These are phyloP conservation scores for Phytophthora citrophthora DNA, from an alignment of 352 stramenopile genomes.

Conservation along the genomic window DNA sequence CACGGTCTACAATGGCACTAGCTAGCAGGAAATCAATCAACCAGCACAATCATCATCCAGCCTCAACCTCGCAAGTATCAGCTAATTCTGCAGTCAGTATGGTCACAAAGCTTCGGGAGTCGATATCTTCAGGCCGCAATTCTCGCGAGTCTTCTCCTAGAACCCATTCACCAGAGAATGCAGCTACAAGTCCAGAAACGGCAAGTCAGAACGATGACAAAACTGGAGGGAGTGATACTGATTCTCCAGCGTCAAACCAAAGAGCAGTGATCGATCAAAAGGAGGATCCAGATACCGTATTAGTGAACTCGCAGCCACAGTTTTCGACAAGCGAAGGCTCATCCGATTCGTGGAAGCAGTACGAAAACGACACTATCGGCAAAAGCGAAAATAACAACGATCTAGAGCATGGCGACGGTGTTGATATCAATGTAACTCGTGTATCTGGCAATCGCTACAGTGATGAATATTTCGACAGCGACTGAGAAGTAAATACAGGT, in stretches of 20 bases:
- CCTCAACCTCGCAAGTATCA: slow-evolving; percentile 13
- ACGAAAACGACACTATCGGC: slow-evolving; percentile 29
- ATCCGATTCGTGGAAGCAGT: slow-evolving; percentile 36
- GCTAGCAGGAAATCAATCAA: slow-evolving; percentile 2
- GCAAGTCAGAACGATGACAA: background rate
- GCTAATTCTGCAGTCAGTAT: slow-evolving; percentile 40
- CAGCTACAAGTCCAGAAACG: background rate
- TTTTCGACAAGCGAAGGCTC: slow-evolving; percentile 4
- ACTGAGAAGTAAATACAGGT: slow-evolving; percentile 31
- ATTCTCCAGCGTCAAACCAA: slow-evolving; percentile 8
- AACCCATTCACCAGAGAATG: background rate
- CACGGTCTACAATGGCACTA: background rate
- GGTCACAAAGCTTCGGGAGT: slow-evolving; percentile 60
- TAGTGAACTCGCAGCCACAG: background rate
- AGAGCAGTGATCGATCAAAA: background rate
- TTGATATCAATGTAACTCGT: slow-evolving; percentile 5
- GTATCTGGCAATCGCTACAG: slow-evolving; percentile 47
- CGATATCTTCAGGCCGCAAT: slow-evolving; percentile 47
- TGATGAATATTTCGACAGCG: slow-evolving; percentile 63
- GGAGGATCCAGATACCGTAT: too few relatives aligned
- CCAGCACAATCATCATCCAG: background rate
- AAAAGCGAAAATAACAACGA: slow-evolving; percentile 38
- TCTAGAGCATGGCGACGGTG: slow-evolving; percentile 9
- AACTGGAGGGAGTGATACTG: background rate
- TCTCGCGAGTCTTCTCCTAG: slow-evolving; percentile 22